A percentile compares a stretch with the other conserved stretches of the same genome.
Evolutionary conservation across 176 grass and related monocot species (phyloP).

Genomic region (Oryza coarctata): DNA sequence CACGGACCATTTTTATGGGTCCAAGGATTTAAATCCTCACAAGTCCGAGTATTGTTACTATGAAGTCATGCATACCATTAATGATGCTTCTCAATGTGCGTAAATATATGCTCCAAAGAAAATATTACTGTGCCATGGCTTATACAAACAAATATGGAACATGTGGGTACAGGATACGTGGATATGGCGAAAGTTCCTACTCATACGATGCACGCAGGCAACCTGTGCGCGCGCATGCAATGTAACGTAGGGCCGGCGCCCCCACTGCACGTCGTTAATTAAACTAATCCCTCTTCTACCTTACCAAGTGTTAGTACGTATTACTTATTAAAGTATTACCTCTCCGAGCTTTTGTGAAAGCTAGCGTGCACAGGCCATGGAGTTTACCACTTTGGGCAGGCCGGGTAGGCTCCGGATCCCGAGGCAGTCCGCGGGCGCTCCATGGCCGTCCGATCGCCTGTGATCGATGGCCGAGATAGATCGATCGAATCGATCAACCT

Average conservation of each 20-base stretch:
- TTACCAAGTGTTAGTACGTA: not conserved
- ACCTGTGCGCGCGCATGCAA: too few species aligned
- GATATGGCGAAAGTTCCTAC: constrained; percentile 43
- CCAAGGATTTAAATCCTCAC: too few species aligned
- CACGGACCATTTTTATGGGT: too few species aligned
- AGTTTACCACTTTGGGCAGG: not conserved
- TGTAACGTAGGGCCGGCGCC: too few species aligned
- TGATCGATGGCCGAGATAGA: not conserved
- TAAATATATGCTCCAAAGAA: too few species aligned
- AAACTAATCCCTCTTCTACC: not conserved
- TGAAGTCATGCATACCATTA: too few species aligned
- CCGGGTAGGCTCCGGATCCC: not conserved
- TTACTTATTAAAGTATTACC: not conserved
- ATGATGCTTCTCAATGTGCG: too few species aligned
- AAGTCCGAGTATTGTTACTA: too few species aligned
- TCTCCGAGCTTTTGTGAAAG: not conserved
- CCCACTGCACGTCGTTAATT: not conserved
- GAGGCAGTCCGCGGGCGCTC: not conserved
- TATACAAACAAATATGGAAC: too few species aligned
- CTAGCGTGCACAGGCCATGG: not conserved
- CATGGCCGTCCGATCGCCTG: not conserved
- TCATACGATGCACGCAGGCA: constrained; percentile 22
- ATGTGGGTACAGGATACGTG: too few species aligned
- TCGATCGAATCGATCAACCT: not conserved
- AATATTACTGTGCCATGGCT: too few species aligned